phyloP scores from a whole-genome alignment of 2,329 filamentous ascomycete genomes.

The Chalara sp. region DNA sequence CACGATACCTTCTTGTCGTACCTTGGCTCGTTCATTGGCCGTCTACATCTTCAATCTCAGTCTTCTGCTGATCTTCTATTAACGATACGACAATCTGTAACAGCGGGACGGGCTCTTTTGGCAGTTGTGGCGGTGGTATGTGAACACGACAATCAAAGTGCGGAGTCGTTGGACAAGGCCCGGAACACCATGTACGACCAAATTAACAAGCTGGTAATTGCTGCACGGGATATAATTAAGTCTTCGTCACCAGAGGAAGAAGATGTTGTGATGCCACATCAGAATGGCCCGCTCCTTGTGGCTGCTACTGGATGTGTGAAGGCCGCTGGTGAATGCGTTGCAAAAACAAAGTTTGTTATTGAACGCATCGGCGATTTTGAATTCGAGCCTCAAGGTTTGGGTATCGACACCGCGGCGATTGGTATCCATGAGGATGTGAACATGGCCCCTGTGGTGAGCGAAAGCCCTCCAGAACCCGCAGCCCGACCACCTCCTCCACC shows the following conservation, averaged over 20 bases:
- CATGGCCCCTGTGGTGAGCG: constrained; percentile 1
- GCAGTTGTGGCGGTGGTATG: constrained; percentile 77
- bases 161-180: constrained; percentile 59
- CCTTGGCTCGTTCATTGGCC: constrained; percentile 86
- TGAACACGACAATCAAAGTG: constrained; percentile 64
- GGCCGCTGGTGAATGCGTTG: constrained; percentile 84
- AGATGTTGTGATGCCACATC: constrained; percentile 73
- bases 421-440: constrained; percentile 29
- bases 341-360: constrained; percentile 77
- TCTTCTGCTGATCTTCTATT: constrained; percentile 76
- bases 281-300: constrained; percentile 66
- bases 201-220: constrained; percentile 72
- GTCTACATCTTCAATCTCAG: constrained; percentile 84
- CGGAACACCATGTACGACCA: constrained; percentile 72
- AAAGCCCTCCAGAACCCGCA: constrained; percentile 23
- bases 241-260: constrained; percentile 60
- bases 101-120: constrained; percentile 73
- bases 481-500: constrained; percentile 37
- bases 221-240: constrained; percentile 72
- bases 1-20: constrained; percentile 88
- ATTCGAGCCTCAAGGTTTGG: constrained; percentile 51
- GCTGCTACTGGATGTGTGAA: constrained; percentile 85
- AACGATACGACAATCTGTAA: constrained; percentile 77
- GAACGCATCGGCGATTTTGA: constrained; percentile 90
- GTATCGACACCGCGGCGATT: constrained; percentile 38